Conservation (phyloP, 345 rosid genomes). For the Clarkia xantiana region DNA sequence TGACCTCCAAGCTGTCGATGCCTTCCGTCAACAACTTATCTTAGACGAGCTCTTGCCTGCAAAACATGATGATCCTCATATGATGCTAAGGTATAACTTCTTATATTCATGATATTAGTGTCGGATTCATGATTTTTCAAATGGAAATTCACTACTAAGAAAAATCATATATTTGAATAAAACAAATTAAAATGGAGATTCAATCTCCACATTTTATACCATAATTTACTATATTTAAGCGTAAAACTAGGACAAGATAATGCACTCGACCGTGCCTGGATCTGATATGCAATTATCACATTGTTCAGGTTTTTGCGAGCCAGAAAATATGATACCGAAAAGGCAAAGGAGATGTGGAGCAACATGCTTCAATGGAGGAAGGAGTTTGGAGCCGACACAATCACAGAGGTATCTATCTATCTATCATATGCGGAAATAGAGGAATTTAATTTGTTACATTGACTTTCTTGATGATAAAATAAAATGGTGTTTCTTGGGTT, state of each 20-base stretch:
- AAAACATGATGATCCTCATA: constrained; percentile 62
- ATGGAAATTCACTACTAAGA: too few species aligned
- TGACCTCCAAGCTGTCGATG: constrained; percentile 55
- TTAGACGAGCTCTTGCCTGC: constrained; percentile 60
- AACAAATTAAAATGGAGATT: too few species aligned
- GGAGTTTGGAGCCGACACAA: constrained; percentile 64
- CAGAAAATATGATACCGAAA: constrained; percentile 57
- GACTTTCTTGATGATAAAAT: too few species aligned
- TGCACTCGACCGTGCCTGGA: too few species aligned
- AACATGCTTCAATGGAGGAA: constrained; percentile 78
- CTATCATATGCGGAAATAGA: background rate
- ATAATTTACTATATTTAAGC: too few species aligned
- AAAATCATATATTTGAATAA: too few species aligned
- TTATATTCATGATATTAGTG: too few species aligned
- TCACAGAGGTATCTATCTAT: constrained; percentile 38
- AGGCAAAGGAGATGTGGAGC: constrained; percentile 75
- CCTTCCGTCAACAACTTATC: constrained; percentile 63
- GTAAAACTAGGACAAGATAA: too few species aligned
- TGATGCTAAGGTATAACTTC: constrained; percentile 75
- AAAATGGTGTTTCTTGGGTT: background rate
- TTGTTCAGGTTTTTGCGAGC: constrained; percentile 52
- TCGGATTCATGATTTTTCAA: too few species aligned
- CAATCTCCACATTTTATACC: too few species aligned
- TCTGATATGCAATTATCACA: too few species aligned
- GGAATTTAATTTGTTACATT: background rate